Base-by-base conservation (phyloP, 75 land plant genomes). In the Gnetum montanum region DNA sequence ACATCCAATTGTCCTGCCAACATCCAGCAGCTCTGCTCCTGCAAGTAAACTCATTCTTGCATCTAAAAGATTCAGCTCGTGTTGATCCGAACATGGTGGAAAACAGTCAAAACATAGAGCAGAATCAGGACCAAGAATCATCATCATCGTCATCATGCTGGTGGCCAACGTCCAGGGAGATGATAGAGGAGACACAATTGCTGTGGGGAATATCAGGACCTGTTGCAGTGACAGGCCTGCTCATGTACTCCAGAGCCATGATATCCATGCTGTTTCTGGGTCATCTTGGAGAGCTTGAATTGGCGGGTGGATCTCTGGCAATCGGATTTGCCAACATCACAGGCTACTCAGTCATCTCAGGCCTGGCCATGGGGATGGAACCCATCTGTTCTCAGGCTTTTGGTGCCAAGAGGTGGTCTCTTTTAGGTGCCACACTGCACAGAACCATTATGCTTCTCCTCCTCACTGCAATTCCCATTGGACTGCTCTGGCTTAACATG, bases 291-390 rank as follows among this genome's bases (percentile, higher is more conserved):
- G 74, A 76, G 41, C 46, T 62, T n/a, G 77, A 74, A 56, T 55
- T 74, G 3, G 77, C 77, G 4, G 77, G 77, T 4, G 77, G 77
- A 8, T 64, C 77, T 3, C 59, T 74, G 0, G 65, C 77, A 34
- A 74, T 74, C 34, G 77, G 77, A 12, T 69, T 74, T 20, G 75
- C 75, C 1, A 72, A 72, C 65, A 72, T 72, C 31, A 72, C 77
- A 6, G 73, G 77, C n/a, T 74, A 74, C 60, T 74, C 77, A 8
- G 74, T 74, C 11, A 57, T 74, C 10, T 62, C 74, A 16, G 77
- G 77, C 8, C 38, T 74, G 30, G 77, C 77, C 10, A 70, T 74
- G 77, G 77, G 77, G 2, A 74, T 74, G 77, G 77, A 74, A 35
- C 77, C 77, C 29, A 74, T 74, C 22, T 74, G 77, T 45, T 62